Evolutionary conservation across 2,329 filamentous ascomycete species (phyloP).

Genomic region (Curvularia sp.): DNA sequence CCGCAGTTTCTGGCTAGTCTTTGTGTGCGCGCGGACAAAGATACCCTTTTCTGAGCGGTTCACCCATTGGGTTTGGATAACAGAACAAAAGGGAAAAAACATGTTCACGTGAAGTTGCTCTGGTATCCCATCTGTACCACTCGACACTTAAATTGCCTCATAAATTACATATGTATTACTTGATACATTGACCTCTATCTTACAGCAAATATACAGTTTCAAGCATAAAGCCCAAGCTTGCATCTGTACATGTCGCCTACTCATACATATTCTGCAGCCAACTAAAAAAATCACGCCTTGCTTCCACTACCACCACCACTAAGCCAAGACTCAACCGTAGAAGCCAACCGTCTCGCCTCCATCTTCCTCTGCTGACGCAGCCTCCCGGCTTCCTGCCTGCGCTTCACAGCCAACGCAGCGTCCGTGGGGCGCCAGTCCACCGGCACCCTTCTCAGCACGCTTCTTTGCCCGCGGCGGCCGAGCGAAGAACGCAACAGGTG

Average conservation of each 20-base stretch:
- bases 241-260: too few relatives aligned
- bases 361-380: not conserved
- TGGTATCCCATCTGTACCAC: too few relatives aligned
- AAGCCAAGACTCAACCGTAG: conserved; percentile 13
- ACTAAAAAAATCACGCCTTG: not conserved
- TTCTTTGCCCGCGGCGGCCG: not conserved
- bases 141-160: too few relatives aligned
- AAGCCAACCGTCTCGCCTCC: not conserved
- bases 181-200: too few relatives aligned
- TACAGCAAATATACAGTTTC: too few relatives aligned
- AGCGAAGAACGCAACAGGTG: not conserved
- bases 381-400: not conserved
- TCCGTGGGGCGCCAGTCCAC: not conserved
- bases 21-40: too few relatives aligned
- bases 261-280: not conserved
- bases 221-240: too few relatives aligned
- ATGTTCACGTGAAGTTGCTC: too few relatives aligned
- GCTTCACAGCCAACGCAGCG: not conserved
- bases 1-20: not conserved
- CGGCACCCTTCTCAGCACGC: not conserved
- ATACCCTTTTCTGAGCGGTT: too few relatives aligned
- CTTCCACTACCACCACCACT: not conserved
- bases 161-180: too few relatives aligned
- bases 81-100: too few relatives aligned
- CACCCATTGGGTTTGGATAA: too few relatives aligned